phyloP scores from a whole-genome alignment of 768 basidiomycete species.

The Suillus brevipes region DNA sequence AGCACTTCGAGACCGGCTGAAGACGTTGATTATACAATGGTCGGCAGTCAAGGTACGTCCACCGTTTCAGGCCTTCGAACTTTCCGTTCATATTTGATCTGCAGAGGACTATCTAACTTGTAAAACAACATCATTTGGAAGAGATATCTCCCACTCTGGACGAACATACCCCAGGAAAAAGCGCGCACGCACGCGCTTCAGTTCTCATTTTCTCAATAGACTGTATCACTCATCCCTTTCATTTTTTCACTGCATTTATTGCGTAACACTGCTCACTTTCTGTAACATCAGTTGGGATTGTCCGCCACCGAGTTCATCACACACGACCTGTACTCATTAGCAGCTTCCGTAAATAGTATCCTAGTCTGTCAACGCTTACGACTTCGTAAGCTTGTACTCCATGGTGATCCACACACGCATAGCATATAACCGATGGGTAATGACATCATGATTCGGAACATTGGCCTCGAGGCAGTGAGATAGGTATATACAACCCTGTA shows the following conservation, averaged over 20 bases:
- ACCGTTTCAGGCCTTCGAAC: too few relatives aligned
- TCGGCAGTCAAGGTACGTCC: conserved; percentile 66
- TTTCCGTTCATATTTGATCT: not conserved
- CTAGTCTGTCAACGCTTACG: not conserved
- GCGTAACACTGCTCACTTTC: not conserved
- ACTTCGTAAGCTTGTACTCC: conserved; percentile 3
- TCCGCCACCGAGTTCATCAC: not conserved
- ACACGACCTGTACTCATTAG: conserved; percentile 10
- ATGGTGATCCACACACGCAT: conserved; percentile 2
- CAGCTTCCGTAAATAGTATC: not conserved
- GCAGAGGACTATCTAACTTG: conserved; percentile 1
- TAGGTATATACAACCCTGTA: not conserved
- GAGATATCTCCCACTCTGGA: not conserved
- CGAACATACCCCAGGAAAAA: not conserved
- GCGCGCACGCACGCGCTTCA: not conserved
- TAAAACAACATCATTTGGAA: not conserved
- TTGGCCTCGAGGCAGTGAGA: not conserved
- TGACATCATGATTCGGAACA: not conserved
- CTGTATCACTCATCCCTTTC: not conserved
- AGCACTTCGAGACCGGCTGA: conserved; percentile 64
- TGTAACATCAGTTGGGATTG: conserved; percentile 8
- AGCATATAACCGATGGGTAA: conserved; percentile 1
- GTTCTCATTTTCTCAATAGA: too few relatives aligned
- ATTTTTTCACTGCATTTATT: not conserved
- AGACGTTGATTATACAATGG: conserved; percentile 72